Conservation (phyloP, 495 filamentous ascomycete species). For the Aspergillus campestris region DNA sequence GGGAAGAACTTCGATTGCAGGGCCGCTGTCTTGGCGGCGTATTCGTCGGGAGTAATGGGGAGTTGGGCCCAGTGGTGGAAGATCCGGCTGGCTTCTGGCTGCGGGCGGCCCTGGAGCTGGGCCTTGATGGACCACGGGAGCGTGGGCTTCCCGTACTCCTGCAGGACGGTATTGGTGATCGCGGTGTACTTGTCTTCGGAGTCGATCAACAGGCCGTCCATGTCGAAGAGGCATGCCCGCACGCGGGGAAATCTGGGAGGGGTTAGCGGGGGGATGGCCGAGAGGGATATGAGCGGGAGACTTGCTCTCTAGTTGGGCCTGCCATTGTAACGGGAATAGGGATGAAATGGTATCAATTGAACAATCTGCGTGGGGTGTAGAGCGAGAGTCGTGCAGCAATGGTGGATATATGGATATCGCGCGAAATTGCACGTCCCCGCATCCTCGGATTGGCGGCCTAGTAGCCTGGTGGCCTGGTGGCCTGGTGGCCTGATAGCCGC, state of each 20-base stretch:
- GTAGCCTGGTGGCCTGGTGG: too few species aligned
- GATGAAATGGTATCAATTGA: not conserved
- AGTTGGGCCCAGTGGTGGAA: constrained; percentile 83
- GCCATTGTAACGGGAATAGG: constrained; percentile 1
- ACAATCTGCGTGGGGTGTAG: not conserved
- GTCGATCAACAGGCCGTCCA: constrained; percentile 93
- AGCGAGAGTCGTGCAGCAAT: too few species aligned
- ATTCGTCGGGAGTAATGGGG: constrained; percentile 61
- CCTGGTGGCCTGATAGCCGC: too few species aligned
- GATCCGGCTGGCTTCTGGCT: constrained; percentile 49
- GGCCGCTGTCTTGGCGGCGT: constrained; percentile 42
- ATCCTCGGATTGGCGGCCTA: too few species aligned
- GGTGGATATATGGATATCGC: too few species aligned
- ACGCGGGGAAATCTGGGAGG: constrained; percentile 60
- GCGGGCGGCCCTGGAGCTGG: constrained; percentile 85
- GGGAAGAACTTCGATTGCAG: constrained; percentile 70
- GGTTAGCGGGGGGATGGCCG: constrained; percentile 9
- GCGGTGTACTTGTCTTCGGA: constrained; percentile 87
- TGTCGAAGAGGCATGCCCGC: constrained; percentile 94
- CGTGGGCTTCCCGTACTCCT: constrained; percentile 56
- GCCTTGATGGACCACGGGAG: constrained; percentile 95
- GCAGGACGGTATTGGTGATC: constrained; percentile 73
- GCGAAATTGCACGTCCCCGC: too few species aligned
- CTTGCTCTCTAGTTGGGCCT: constrained; percentile 4
- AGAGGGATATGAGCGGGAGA: not conserved